Evolutionary conservation across 1,284 basidiomycete species (phyloP).

Genomic region (Puccinia hordei): DNA sequence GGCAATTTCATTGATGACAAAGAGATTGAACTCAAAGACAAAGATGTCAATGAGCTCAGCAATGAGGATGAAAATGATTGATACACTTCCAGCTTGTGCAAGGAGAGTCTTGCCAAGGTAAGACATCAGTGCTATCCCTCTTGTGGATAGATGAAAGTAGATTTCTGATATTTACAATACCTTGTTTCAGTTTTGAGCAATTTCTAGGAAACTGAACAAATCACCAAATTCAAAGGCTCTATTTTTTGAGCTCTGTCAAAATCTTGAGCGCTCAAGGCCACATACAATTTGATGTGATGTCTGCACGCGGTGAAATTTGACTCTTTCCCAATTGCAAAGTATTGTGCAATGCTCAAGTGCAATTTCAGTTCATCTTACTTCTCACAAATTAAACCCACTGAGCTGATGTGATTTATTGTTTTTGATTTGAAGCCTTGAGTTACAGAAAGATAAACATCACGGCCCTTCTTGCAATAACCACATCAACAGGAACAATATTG

Average conservation of each 20-base stretch:
- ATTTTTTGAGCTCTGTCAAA: neutral
- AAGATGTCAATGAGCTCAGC: slow-evolving; percentile 1
- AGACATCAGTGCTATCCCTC: too few relatives aligned
- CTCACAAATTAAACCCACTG: neutral
- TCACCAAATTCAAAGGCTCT: slow-evolving; percentile 7
- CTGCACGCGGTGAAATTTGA: neutral
- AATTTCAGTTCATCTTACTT: neutral
- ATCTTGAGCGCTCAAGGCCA: neutral
- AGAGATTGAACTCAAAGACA: neutral
- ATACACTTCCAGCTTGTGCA: slow-evolving; percentile 6
- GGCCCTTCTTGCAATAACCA: neutral
- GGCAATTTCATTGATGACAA: neutral
- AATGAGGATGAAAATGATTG: neutral
- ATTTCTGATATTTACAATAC: neutral
- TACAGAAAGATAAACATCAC: slow-evolving; percentile 16
- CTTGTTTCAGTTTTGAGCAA: slow-evolving; percentile 5
- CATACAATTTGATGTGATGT: neutral
- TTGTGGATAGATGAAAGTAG: neutral
- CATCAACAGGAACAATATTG: neutral
- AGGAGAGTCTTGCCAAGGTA: neutral
- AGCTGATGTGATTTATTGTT: neutral
- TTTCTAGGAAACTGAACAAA: slow-evolving; percentile 10
- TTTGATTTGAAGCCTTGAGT: slow-evolving; percentile 1
- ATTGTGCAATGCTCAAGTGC: neutral
- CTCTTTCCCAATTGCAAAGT: neutral